phyloP scores from a whole-genome alignment of 108 stramenopile species.

The Asterionellopsis glacialis region DNA sequence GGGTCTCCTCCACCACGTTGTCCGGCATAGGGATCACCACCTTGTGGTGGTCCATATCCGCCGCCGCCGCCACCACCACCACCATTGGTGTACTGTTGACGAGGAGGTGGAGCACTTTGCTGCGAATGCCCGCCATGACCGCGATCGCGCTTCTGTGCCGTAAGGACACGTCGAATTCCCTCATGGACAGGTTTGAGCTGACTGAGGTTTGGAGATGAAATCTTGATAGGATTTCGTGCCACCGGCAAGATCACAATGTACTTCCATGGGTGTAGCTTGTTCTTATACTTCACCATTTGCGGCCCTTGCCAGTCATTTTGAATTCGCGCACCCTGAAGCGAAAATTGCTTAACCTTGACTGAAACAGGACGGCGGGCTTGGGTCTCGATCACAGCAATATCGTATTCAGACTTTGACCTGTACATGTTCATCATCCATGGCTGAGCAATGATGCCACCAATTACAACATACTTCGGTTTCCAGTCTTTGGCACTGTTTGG shows the following conservation, averaged over 20 bases:
- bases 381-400: slow-evolving; percentile 90
- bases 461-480: slow-evolving; percentile 89
- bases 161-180: slow-evolving; percentile 76
- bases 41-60: background rate
- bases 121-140: slow-evolving; percentile 16
- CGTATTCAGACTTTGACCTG: slow-evolving; percentile 88
- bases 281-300: slow-evolving; percentile 92
- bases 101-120: background rate
- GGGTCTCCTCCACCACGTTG: slow-evolving; percentile 5
- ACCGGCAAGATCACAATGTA: slow-evolving; percentile 84
- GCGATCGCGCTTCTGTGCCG: slow-evolving; percentile 71
- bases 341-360: slow-evolving; percentile 90
- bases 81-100: background rate
- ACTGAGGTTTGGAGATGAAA: slow-evolving; percentile 76
- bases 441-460: slow-evolving; percentile 91
- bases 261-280: slow-evolving; percentile 87
- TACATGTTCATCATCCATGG: slow-evolving; percentile 95
- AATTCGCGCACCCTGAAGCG: slow-evolving; percentile 82
- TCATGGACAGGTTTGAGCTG: slow-evolving; percentile 83
- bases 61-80: background rate
- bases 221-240: slow-evolving; percentile 86
- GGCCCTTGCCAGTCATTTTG: slow-evolving; percentile 92
- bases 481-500: slow-evolving; percentile 86
- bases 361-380: slow-evolving; percentile 85
- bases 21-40: no score